Evolutionary conservation across 768 basidiomycete genomes (phyloP).

Genomic region (Auricularia cornea): DNA sequence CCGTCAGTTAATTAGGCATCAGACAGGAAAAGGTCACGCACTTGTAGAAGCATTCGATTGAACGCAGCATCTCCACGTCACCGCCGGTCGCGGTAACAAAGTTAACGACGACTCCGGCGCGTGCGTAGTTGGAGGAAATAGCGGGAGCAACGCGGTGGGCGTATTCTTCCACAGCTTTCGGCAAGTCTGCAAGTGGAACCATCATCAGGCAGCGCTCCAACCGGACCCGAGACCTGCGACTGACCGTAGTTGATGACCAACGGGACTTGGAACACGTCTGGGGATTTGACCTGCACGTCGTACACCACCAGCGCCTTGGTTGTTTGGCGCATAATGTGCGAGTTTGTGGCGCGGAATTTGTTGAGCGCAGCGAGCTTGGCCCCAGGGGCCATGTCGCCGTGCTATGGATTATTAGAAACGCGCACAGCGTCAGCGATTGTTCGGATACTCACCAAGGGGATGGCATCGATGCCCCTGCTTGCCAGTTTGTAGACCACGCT

Average conservation of each 20-base stretch:
- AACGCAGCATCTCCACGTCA: constrained; percentile 96
- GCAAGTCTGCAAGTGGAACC: constrained; percentile 50
- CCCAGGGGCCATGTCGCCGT: constrained; percentile 85
- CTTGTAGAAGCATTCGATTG: constrained; percentile 99
- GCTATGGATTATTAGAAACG: constrained; percentile 36
- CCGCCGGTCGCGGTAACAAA: constrained; percentile 97
- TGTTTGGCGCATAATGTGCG: constrained; percentile 55
- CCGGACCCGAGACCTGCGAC: constrained; percentile 8
- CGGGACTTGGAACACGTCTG: constrained; percentile 84
- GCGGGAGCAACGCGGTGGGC: constrained; percentile 88
- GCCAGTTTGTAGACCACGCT: constrained; percentile 86
- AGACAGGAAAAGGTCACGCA: constrained; percentile 28
- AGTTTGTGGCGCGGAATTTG: constrained; percentile 63
- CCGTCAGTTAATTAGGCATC: constrained; percentile 15
- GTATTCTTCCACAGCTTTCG: constrained; percentile 95
- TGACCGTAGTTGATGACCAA: constrained; percentile 92
- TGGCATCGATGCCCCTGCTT: constrained; percentile 75
- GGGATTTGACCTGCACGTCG: constrained; percentile 85
- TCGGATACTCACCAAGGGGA: constrained; percentile 63
- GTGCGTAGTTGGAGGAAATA: constrained; percentile 71
- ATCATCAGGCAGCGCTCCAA: not conserved
- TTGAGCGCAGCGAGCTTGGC: constrained; percentile 75
- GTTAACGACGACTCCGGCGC: constrained; percentile 89
- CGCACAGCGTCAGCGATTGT: constrained; percentile 8
- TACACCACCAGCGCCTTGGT: constrained; percentile 84